A percentile compares a stretch with the other conserved stretches of the same genome.
These are phyloP conservation scores for Lasiodiplodia hormozganensis DNA, from an alignment of 2,329 filamentous ascomycete species.

Conservation along the genomic window DNA sequence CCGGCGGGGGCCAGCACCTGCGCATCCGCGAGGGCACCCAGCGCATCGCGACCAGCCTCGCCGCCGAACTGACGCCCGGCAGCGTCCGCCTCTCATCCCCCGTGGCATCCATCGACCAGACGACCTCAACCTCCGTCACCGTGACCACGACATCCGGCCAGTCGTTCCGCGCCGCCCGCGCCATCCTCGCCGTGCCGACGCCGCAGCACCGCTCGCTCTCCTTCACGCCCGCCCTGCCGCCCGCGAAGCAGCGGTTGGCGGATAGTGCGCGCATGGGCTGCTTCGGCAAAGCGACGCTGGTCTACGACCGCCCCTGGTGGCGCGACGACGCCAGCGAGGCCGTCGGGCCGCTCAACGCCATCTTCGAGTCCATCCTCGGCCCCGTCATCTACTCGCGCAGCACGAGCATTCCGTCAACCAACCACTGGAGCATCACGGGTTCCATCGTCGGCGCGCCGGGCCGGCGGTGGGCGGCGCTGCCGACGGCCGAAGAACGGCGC, in stretches of 20 bases:
- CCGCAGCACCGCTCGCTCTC: constrained; percentile 46
- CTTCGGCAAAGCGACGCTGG: constrained; percentile 60
- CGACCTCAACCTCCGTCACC: constrained; percentile 17
- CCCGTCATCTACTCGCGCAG: constrained; percentile 35
- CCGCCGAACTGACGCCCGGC: constrained; percentile 41
- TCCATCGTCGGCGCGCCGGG: constrained; percentile 52
- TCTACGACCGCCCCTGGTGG: constrained; percentile 59
- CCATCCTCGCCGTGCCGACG: constrained; percentile 59
- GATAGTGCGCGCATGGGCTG: constrained; percentile 43
- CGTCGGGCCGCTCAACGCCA: constrained; percentile 45
- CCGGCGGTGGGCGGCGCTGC: constrained; percentile 43
- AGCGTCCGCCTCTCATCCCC: constrained; percentile 41
- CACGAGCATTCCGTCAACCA: constrained; percentile 37
- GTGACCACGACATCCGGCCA: constrained; percentile 37
- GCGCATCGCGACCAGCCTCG: constrained; percentile 41
- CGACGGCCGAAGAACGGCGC: constrained; percentile 37
- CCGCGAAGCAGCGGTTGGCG: not conserved
- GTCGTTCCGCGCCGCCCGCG: constrained; percentile 47
- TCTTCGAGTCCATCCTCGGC: constrained; percentile 15
- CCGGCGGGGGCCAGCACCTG: constrained; percentile 15
- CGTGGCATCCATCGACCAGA: constrained; percentile 42
- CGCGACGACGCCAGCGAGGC: constrained; percentile 38
- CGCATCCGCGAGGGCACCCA: constrained; percentile 16
- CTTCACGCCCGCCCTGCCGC: constrained; percentile 6
- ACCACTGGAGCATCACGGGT: constrained; percentile 48